Evolutionary conservation across 2,329 filamentous ascomycete genomes (phyloP).

Genomic region (Penicillium sp.): DNA sequence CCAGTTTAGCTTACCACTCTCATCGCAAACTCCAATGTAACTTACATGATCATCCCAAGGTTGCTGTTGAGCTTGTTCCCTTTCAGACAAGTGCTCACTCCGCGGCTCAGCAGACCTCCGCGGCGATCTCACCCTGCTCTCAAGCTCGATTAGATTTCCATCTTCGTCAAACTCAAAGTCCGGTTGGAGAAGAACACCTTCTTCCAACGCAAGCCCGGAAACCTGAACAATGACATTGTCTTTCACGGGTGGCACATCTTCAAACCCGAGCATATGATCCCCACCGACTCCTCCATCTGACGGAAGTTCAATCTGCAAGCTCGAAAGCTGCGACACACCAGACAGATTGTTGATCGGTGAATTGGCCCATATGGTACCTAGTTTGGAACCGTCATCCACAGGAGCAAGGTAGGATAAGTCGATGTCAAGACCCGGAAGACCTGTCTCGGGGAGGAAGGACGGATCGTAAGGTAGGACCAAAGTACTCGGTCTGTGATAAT

Average conservation of each 20-base stretch:
- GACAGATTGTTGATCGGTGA: slow-evolving; percentile 36
- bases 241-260: slow-evolving; percentile 39
- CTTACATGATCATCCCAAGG: slow-evolving; percentile 5
- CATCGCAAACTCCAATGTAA: background rate
- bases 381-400: slow-evolving; percentile 38
- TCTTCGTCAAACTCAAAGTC: slow-evolving; percentile 64
- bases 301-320: slow-evolving; percentile 50
- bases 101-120: background rate
- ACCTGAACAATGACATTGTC: slow-evolving; percentile 30
- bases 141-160: slow-evolving; percentile 58
- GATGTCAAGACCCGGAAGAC: slow-evolving; percentile 61
- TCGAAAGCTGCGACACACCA: slow-evolving; percentile 26
- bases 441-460: slow-evolving; percentile 69
- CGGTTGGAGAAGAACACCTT: slow-evolving; percentile 47
- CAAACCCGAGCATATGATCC: slow-evolving; percentile 41
- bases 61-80: background rate
- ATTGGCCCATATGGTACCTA: slow-evolving; percentile 35
- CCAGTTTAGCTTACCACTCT: background rate
- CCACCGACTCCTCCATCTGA: slow-evolving; percentile 47
- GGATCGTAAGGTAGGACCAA: slow-evolving; percentile 82
- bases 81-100: background rate
- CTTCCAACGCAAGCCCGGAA: slow-evolving; percentile 22
- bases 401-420: slow-evolving; percentile 45
- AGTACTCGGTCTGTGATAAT: slow-evolving; percentile 55
- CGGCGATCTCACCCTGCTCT: slow-evolving; percentile 12